Evolutionary conservation across 2,329 filamentous ascomycete genomes (phyloP), one percentile per base, ranked within the genome.

Genomic region (Diplodia corticola): DNA sequence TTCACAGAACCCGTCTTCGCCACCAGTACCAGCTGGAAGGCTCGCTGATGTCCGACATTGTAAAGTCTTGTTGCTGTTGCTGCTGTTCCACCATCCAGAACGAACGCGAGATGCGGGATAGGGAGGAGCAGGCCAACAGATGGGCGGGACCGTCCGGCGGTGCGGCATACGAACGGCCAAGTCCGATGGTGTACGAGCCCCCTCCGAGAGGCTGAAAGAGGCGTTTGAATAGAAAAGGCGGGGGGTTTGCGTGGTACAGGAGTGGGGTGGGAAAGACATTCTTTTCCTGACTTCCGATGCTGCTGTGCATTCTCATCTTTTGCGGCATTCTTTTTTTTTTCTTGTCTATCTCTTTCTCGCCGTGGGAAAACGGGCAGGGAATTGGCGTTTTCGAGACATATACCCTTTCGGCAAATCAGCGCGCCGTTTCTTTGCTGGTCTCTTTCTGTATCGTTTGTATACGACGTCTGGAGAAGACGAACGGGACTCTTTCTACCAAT

Each of bases 21-120:
- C 77, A 76, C 24, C 68, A 72, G 50, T 83, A 83, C 68, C 79
- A 79, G n/a, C 73, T 83, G 0, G 68, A 74, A 28, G 81, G 81
- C 2, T 74, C 70, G 9, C 55, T 76, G 22, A 69, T 68, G 0
- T 68, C 72, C 4, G 81, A 83, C 69, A 66, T 76, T 17, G 65
- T 76, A 0, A 71, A 72, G 24, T 72, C 74, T 1, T 77, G 74
- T 28, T 82, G 78, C 67, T 83, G 80, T 69, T 76, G 75, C 13
- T 76, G 75, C 55, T 82, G 81, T 66, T 73, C 76, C 10, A 72
- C 76, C 1, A 77, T 82, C 63, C 79, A 81, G 69, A 79, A 79
- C 68, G 81, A 83, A 71, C 73, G 79, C 37, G 81, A 83, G 69
- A 73, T 83, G 4, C 73, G 74, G 59, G 73, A 72, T 12, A 72